These are phyloP conservation scores for Cornus florida DNA, from an alignment of 148 eudicot species.

Conservation along the genomic window DNA sequence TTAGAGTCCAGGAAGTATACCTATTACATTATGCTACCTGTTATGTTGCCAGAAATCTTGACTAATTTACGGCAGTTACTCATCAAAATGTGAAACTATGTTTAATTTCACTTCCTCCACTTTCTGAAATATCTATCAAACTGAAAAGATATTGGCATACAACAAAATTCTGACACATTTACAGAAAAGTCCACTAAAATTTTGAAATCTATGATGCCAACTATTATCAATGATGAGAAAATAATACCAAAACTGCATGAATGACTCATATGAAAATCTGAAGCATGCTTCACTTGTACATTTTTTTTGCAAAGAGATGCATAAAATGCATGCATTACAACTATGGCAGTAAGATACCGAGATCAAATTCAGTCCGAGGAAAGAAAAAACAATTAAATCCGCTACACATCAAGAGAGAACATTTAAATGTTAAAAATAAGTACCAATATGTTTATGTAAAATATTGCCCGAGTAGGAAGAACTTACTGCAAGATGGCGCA, in stretches of 20 bases:
- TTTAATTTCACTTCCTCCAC: not conserved
- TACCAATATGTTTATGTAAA: not conserved
- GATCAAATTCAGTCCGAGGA: not conserved
- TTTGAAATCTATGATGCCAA: not conserved
- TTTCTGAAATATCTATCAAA: no score
- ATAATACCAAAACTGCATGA: not conserved
- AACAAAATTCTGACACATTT: not conserved
- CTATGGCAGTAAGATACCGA: not conserved
- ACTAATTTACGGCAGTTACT: no score
- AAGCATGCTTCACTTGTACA: not conserved
- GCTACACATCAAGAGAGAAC: not conserved
- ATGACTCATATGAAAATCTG: not conserved
- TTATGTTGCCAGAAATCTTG: no score
- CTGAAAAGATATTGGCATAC: not conserved
- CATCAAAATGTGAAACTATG: not conserved
- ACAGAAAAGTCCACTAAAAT: not conserved
- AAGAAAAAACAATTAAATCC: not conserved
- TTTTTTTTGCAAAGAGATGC: not conserved
- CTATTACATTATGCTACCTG: no score
- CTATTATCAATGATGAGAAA: not conserved
- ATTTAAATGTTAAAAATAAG: not conserved
- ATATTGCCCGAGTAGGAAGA: not conserved
- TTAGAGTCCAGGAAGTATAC: not conserved
- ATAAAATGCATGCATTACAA: not conserved
- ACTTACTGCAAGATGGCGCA: constrained; percentile 20